phyloP scores from a whole-genome alignment of 2,329 filamentous ascomycete species.

The Botryotinia narcissicola region DNA sequence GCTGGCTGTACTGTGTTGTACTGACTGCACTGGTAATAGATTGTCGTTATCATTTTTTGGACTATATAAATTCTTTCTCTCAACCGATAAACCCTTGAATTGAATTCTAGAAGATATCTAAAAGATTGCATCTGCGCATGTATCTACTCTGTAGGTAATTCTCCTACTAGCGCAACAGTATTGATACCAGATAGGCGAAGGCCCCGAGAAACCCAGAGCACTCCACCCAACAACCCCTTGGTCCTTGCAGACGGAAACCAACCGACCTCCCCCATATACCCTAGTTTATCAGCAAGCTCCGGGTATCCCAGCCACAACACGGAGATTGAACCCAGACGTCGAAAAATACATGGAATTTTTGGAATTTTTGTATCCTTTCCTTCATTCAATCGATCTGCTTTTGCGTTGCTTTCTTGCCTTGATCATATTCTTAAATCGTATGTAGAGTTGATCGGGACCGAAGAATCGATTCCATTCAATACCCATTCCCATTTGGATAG shows the following conservation, averaged over 20 bases:
- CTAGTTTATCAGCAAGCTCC: neutral
- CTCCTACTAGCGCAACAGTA: neutral
- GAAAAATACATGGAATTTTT: neutral
- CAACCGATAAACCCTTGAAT: neutral
- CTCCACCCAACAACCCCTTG: neutral
- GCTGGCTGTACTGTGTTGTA: neutral
- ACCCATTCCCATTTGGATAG: neutral
- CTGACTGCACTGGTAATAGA: neutral
- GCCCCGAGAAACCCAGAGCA: neutral
- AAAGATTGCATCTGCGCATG: neutral
- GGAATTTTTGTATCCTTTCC: neutral
- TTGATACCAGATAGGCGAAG: neutral
- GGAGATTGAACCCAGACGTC: constrained; percentile 4
- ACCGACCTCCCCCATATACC: neutral
- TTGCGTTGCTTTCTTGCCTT: neutral
- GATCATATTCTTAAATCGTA: too few relatives aligned
- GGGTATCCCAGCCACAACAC: neutral
- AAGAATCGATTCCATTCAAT: neutral
- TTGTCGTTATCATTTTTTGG: neutral
- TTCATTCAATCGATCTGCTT: neutral
- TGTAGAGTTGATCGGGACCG: neutral
- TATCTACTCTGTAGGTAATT: neutral
- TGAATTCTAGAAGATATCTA: neutral
- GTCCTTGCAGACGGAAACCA: neutral
- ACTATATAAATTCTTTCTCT: neutral